These are phyloP conservation scores for Apodospora peruviana DNA, from an alignment of 495 filamentous ascomycete genomes.

Conservation along the genomic window DNA sequence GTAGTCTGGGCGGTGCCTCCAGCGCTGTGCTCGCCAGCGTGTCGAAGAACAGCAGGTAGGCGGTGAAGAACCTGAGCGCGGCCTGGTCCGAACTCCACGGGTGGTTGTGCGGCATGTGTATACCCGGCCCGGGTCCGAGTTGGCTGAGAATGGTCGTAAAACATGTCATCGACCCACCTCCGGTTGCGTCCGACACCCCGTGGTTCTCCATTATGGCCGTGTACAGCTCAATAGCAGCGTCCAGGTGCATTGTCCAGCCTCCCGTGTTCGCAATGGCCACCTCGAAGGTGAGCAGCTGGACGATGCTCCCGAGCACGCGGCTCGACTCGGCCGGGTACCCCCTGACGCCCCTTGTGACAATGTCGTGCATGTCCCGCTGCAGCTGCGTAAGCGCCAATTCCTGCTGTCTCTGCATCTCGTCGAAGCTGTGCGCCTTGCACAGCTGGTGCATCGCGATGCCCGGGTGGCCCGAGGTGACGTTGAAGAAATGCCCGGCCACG, in stretches of 20 bases:
- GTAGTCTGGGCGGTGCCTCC: constrained; percentile 35
- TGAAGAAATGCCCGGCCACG: constrained; percentile 46
- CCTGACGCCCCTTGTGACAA: constrained; percentile 28
- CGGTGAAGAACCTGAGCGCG: constrained; percentile 47
- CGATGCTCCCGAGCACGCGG: constrained; percentile 46
- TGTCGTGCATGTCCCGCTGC: constrained; percentile 33
- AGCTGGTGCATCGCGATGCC: constrained; percentile 12
- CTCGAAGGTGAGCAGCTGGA: constrained; percentile 49
- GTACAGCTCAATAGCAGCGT: constrained; percentile 44
- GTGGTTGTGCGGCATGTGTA: constrained; percentile 11
- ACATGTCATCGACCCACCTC: constrained; percentile 8
- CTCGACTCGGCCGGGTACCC: constrained; percentile 23
- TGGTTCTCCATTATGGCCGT: constrained; percentile 33
- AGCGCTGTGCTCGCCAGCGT: constrained; percentile 43
- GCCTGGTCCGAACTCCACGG: constrained; percentile 46
- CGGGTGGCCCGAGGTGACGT: constrained; percentile 20
- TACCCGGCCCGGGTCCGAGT: constrained; percentile 19
- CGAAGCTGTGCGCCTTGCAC: constrained; percentile 24
- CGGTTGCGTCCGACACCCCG: constrained; percentile 5
- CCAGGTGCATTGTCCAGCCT: constrained; percentile 46
- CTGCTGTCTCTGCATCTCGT: constrained; percentile 33
- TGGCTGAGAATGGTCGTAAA: constrained; percentile 28
- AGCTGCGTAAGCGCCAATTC: constrained; percentile 36
- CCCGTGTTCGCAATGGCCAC: constrained; percentile 35
- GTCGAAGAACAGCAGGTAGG: constrained; percentile 44